Percentiles rank a stretch among this genome's conserved stretches.
phyloP scores from a whole-genome alignment of 176 grass and related monocot genomes.

The Phyllostachys edulis region DNA sequence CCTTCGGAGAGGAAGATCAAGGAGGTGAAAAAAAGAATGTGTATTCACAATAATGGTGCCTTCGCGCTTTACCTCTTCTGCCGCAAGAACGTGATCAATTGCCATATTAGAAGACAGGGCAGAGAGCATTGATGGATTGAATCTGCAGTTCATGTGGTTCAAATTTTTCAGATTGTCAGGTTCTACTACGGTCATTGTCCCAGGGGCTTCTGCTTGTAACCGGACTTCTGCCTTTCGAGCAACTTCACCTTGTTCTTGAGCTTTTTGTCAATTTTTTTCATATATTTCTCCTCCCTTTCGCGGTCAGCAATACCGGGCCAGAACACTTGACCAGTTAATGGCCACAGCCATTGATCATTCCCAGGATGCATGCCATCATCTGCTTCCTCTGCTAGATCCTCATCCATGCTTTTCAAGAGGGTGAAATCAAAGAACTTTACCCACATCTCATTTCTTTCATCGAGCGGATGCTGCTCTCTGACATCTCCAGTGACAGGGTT shows the following conservation, averaged over 20 bases:
- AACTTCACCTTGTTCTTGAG: constrained; percentile 78
- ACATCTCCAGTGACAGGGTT: constrained; percentile 60
- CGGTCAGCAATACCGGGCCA: constrained; percentile 80
- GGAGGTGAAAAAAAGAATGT: constrained; percentile 34
- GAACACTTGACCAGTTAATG: constrained; percentile 80
- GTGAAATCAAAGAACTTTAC: constrained; percentile 80
- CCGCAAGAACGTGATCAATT: neutral
- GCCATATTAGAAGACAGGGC: neutral
- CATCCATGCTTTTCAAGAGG: constrained; percentile 94
- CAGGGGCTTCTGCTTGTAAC: constrained; percentile 95
- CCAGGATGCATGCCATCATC: constrained; percentile 69
- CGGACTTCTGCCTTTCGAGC: constrained; percentile 78
- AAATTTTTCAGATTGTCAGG: neutral
- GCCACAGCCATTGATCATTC: constrained; percentile 75
- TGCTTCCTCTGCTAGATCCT: constrained; percentile 95
- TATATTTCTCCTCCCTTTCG: constrained; percentile 82
- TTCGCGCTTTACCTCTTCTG: constrained; percentile 18
- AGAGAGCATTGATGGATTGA: constrained; percentile 1
- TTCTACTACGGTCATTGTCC: constrained; percentile 48
- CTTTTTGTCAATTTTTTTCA: constrained; percentile 90
- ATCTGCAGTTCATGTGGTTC: neutral
- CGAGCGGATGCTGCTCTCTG: constrained; percentile 68
- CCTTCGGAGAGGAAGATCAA: constrained; percentile 37
- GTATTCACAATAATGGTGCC: constrained; percentile 41
- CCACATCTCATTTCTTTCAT: constrained; percentile 73